These are phyloP conservation scores for Parachlorella kessleri DNA, from an alignment of 139 green algal species.

Conservation along the genomic window DNA sequence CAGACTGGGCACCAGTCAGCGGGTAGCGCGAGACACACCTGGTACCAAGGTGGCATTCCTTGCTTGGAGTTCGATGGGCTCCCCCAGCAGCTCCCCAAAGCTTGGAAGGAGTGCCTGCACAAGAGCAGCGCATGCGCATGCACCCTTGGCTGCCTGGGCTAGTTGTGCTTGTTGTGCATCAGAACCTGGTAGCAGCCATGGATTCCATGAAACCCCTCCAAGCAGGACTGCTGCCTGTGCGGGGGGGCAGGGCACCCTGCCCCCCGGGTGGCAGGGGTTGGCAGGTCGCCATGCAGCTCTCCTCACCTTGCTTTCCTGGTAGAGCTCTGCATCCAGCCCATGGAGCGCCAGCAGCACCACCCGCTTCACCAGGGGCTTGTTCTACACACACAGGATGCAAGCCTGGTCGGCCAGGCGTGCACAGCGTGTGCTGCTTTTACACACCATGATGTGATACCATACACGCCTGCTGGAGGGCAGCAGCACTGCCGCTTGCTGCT, in stretches of 20 bases:
- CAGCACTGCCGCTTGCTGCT: too few relatives aligned
- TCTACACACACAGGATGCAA: background rate
- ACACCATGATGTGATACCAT: background rate
- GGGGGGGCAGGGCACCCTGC: too few relatives aligned
- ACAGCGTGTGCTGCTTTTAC: background rate
- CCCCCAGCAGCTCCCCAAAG: constrained; percentile 8
- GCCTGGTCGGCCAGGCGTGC: background rate
- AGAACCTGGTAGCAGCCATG: too few relatives aligned
- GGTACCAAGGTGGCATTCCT: constrained; percentile 18
- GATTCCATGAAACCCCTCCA: too few relatives aligned
- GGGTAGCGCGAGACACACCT: background rate
- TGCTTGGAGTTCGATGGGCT: constrained; percentile 17
- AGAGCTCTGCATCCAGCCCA: constrained; percentile 51
- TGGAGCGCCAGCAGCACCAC: constrained; percentile 62
- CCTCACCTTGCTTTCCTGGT: background rate
- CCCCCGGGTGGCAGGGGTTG: too few relatives aligned
- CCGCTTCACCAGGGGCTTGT: constrained; percentile 21
- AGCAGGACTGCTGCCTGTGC: too few relatives aligned
- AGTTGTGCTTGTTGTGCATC: too few relatives aligned
- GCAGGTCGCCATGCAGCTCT: too few relatives aligned
- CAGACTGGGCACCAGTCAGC: too few relatives aligned
- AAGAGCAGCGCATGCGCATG: too few relatives aligned
- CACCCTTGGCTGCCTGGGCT: too few relatives aligned
- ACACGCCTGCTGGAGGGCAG: too few relatives aligned
- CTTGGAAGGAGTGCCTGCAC: constrained; percentile 46